A percentile compares a stretch with the other conserved stretches of the same genome.
Conservation (phyloP, 2,329 filamentous ascomycete species). For the Cytospora schulzeri region DNA sequence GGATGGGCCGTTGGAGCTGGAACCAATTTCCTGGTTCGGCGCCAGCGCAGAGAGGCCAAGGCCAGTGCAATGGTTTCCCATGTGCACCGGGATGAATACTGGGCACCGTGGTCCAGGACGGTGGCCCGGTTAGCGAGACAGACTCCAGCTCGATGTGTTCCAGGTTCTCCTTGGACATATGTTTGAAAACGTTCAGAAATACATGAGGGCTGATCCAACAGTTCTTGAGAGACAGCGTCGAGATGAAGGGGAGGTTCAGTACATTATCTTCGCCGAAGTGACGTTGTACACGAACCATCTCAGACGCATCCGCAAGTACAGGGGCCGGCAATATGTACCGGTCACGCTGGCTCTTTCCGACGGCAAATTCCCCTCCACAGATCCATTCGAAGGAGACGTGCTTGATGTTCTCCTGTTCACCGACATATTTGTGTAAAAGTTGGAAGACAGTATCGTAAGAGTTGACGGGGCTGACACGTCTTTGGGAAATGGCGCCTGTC, state of each 20-base stretch:
- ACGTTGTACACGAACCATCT: slow-evolving; percentile 35
- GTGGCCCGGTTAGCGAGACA: slow-evolving; percentile 61
- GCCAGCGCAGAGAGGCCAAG: slow-evolving; percentile 30
- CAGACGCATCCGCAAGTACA: slow-evolving; percentile 41
- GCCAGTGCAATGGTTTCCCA: slow-evolving; percentile 24
- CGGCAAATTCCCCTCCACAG: slow-evolving; percentile 67
- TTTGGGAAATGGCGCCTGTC: slow-evolving; percentile 45
- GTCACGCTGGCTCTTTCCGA: slow-evolving; percentile 63
- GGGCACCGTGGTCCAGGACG: slow-evolving; percentile 30
- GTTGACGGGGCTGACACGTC: slow-evolving; percentile 49
- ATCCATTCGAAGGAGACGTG: slow-evolving; percentile 67
- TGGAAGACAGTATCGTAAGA: slow-evolving; percentile 54
- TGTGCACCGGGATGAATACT: slow-evolving; percentile 22
- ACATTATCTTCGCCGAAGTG: slow-evolving; percentile 39
- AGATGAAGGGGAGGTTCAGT: slow-evolving; percentile 57
- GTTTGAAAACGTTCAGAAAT: slow-evolving; percentile 53
- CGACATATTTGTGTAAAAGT: slow-evolving; percentile 55
- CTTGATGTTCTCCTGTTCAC: slow-evolving; percentile 51
- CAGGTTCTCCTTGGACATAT: slow-evolving; percentile 50
- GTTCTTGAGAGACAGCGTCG: slow-evolving; percentile 65
- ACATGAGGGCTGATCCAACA: slow-evolving; percentile 67
- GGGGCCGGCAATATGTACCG: slow-evolving; percentile 65
- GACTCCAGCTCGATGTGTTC: slow-evolving; percentile 62
- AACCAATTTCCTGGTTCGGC: slow-evolving; percentile 26
- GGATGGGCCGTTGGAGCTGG: slow-evolving; percentile 15